Evolutionary conservation across 306 rosid species (phyloP).

Genomic region (Albizia julibrissin): DNA sequence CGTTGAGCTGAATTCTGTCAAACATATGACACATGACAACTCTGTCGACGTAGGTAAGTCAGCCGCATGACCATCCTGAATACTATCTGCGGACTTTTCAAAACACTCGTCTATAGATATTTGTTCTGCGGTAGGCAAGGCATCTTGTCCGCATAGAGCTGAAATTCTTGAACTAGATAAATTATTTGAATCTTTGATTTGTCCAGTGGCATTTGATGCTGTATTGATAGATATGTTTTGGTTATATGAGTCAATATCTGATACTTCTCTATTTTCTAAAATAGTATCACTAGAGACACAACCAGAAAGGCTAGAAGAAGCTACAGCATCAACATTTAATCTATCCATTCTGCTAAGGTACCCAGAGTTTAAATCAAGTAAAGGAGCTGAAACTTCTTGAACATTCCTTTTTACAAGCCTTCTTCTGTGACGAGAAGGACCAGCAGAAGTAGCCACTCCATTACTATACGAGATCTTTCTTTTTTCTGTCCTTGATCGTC

Average conservation of each 20-base stretch:
- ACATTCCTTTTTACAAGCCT: slow-evolving; percentile 41
- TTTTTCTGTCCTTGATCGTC: slow-evolving; percentile 47
- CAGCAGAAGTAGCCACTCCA: slow-evolving; percentile 33
- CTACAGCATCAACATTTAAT: slow-evolving; percentile 24
- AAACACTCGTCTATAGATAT: slow-evolving; percentile 45
- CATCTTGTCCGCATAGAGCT: slow-evolving; percentile 38
- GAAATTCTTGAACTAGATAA: slow-evolving; percentile 26
- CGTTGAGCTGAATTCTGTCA: slow-evolving; percentile 69
- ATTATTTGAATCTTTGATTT: slow-evolving; percentile 27
- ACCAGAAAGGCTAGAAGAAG: slow-evolving; percentile 43
- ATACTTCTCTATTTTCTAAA: slow-evolving; percentile 38
- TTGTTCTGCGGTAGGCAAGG: slow-evolving; percentile 25
- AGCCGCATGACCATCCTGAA: slow-evolving; percentile 36
- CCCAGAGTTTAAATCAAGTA: slow-evolving; percentile 44
- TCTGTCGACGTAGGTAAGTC: slow-evolving; percentile 47
- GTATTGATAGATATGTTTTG: slow-evolving; percentile 33
- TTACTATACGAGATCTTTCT: slow-evolving; percentile 40
- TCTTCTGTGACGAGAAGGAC: slow-evolving; percentile 56
- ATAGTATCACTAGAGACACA: slow-evolving; percentile 31
- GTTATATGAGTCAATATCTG: slow-evolving; percentile 37
- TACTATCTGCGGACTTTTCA: slow-evolving; percentile 36
- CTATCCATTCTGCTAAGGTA: slow-evolving; percentile 32
- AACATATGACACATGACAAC: slow-evolving; percentile 88
- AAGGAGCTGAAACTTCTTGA: slow-evolving; percentile 33
- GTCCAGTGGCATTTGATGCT: slow-evolving; percentile 44